Conservation (phyloP, 108 stramenopile genomes). For the Aurantiochytrium sp. region DNA sequence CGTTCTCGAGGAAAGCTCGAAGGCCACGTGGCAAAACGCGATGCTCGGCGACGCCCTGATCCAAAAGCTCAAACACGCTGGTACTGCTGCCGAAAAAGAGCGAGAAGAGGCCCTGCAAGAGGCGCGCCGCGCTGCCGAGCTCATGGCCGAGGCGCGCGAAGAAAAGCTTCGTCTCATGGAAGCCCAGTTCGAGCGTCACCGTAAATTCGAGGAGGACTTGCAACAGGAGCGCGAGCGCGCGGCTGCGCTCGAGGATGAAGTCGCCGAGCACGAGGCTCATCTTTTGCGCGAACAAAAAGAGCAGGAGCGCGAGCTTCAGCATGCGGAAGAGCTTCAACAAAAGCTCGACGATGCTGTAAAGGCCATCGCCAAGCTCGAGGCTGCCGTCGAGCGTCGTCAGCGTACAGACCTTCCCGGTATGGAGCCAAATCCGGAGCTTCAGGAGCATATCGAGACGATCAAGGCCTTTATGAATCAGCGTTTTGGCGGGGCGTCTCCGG, state of each 20-base stretch:
- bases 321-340: background rate
- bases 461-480: background rate
- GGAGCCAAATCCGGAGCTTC: background rate
- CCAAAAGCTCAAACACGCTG: conserved; percentile 14
- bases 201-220: background rate
- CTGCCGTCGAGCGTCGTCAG: background rate
- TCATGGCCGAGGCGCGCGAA: background rate
- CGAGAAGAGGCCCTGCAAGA: background rate
- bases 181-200: background rate
- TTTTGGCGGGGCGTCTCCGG: background rate
- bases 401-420: background rate
- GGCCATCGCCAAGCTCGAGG: background rate
- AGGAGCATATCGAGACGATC: background rate
- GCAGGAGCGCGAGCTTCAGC: background rate
- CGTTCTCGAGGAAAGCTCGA: background rate
- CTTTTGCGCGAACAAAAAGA: background rate
- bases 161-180: background rate
- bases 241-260: background rate
- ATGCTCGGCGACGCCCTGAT: conserved; percentile 8
- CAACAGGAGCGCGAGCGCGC: background rate
- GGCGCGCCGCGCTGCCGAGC: background rate
- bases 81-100: background rate
- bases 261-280: background rate
- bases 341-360: background rate
- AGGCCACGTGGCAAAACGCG: conserved; percentile 10